Percentiles rank a stretch among this genome's conserved stretches.
Conservation (phyloP, 73 alveolate genomes). For the Paramecium tetraurelia region DNA sequence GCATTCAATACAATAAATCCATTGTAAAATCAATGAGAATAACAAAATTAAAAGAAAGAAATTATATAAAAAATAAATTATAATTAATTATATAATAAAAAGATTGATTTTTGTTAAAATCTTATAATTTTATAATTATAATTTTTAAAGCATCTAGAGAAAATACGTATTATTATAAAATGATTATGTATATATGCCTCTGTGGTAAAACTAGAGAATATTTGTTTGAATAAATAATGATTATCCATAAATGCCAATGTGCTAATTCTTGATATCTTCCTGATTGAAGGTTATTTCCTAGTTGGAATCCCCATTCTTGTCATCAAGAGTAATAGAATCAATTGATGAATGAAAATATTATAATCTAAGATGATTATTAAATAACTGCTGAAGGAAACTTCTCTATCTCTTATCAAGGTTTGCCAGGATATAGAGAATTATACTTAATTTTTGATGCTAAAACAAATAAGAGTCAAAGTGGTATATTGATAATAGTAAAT, state of each 20-base stretch:
- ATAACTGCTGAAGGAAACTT: neutral
- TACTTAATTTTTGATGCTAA: neutral
- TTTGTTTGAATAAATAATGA: neutral
- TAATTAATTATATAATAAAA: too few relatives aligned
- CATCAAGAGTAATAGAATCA: neutral
- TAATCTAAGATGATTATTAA: neutral
- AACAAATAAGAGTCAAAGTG: neutral
- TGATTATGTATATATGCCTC: neutral
- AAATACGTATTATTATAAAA: neutral
- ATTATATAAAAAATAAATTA: too few relatives aligned
- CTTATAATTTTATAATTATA: neutral
- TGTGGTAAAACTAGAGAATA: neutral
- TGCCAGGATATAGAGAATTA: neutral
- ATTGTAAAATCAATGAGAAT: too few relatives aligned
- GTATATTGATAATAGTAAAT: neutral
- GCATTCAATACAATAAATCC: too few relatives aligned
- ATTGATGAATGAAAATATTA: neutral
- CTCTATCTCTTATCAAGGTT: neutral
- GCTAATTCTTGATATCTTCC: too few relatives aligned
- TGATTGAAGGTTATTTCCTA: neutral
- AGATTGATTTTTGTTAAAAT: neutral
- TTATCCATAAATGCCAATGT: too few relatives aligned
- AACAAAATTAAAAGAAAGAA: too few relatives aligned
- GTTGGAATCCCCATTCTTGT: neutral
- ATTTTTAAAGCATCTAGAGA: neutral